Conservation (phyloP, 306 rosid species). For the Senna tora region DNA sequence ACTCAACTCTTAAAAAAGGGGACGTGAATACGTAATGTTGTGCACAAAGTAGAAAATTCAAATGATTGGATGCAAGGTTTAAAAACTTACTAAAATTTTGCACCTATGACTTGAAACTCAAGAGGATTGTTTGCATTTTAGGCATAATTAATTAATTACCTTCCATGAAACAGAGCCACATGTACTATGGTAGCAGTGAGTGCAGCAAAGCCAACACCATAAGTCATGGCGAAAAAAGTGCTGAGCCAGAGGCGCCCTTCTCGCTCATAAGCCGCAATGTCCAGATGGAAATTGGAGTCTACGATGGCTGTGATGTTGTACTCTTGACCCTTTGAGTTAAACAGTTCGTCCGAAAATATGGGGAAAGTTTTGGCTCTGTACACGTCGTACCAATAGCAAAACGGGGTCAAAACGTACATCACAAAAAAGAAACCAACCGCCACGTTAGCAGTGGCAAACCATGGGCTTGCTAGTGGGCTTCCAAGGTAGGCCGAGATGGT, state of each 20-base stretch:
- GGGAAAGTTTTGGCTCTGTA: conserved; percentile 77
- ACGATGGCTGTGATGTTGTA: conserved; percentile 71
- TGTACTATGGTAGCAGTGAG: conserved; percentile 79
- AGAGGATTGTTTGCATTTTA: too few relatives aligned
- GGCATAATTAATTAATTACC: conserved; percentile 41
- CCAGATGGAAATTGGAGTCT: conserved; percentile 73
- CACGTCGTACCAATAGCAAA: conserved; percentile 70
- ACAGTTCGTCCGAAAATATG: conserved; percentile 60
- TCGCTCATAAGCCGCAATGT: conserved; percentile 55
- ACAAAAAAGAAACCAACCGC: conserved; percentile 72
- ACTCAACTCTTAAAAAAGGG: too few relatives aligned
- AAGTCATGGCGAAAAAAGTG: conserved; percentile 71
- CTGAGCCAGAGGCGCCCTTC: conserved; percentile 69
- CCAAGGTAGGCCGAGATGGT: conserved; percentile 84
- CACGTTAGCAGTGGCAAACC: conserved; percentile 95
- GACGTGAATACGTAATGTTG: too few relatives aligned
- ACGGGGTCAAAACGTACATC: conserved; percentile 75
- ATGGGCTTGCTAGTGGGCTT: conserved; percentile 96
- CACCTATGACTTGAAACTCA: too few relatives aligned
- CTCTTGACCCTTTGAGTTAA: conserved; percentile 52
- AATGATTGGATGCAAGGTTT: too few relatives aligned
- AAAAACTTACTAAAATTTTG: too few relatives aligned
- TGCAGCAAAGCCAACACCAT: conserved; percentile 91
- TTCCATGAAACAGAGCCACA: conserved; percentile 90
- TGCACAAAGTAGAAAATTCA: too few relatives aligned